These are phyloP conservation scores for Lentinula raphanica DNA, from an alignment of 768 basidiomycete species.

Conservation along the genomic window DNA sequence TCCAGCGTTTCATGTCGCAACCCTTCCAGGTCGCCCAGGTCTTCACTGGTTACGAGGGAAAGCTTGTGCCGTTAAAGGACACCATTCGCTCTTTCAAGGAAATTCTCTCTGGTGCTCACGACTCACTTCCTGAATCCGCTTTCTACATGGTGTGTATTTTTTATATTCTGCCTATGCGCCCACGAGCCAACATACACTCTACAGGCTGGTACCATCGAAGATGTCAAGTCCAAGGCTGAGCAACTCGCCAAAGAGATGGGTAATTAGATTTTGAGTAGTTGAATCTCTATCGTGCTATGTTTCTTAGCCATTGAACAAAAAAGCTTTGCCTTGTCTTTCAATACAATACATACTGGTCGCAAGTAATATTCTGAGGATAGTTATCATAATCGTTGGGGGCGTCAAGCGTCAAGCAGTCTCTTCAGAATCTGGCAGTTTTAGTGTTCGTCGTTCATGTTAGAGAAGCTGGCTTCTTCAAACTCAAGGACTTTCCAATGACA, in stretches of 20 bases:
- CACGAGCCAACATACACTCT: conserved; percentile 4
- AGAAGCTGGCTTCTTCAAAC: too few species aligned
- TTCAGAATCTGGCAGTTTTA: too few species aligned
- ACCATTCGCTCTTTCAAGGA: conserved; percentile 97
- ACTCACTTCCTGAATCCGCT: conserved; percentile 88
- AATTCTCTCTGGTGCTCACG: conserved; percentile 87
- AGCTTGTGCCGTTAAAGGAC: conserved; percentile 94
- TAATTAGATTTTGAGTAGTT: conserved; percentile 26
- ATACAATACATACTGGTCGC: too few species aligned
- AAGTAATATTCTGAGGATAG: too few species aligned
- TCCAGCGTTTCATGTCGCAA: conserved; percentile 99
- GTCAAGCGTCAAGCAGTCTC: too few species aligned
- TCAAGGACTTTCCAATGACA: too few species aligned
- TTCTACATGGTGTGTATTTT: conserved; percentile 81
- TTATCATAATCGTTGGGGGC: too few species aligned
- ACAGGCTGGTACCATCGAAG: conserved; percentile 88
- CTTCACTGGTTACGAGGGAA: conserved; percentile 99
- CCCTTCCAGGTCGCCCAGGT: conserved; percentile 99
- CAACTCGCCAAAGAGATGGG: conserved; percentile 94
- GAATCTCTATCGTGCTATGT: background rate
- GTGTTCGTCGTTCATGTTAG: too few species aligned
- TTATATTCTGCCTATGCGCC: background rate
- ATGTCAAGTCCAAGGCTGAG: conserved; percentile 96
- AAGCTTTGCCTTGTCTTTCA: background rate
- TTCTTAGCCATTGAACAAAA: background rate